Percentiles rank a stretch among this genome's conserved stretches.
phyloP scores from a whole-genome alignment of 2,329 filamentous ascomycete species.

The Chaetomiaceae sp. region DNA sequence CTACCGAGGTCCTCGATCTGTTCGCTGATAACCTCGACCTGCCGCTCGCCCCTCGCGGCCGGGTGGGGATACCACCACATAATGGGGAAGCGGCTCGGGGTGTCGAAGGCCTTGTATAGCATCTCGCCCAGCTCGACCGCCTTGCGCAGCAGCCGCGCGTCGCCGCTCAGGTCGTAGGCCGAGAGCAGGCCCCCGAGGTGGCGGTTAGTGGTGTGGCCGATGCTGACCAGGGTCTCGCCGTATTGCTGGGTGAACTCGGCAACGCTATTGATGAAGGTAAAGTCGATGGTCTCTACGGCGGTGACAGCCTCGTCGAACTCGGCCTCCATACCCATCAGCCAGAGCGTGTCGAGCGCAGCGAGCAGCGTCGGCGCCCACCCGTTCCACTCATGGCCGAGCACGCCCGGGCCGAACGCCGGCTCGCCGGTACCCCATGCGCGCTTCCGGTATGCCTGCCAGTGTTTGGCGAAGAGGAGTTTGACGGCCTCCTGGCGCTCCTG shows the following conservation, averaged over 20 bases:
- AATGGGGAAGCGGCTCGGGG: too few relatives aligned
- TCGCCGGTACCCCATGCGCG: too few relatives aligned
- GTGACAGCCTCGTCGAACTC: constrained; percentile 51
- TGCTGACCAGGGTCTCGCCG: constrained; percentile 36
- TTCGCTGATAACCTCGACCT: too few relatives aligned
- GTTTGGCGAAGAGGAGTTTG: too few relatives aligned
- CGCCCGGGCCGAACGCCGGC: constrained; percentile 13
- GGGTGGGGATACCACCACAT: too few relatives aligned
- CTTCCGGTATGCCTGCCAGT: too few relatives aligned
- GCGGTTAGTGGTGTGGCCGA: constrained; percentile 32
- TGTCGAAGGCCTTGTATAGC: too few relatives aligned
- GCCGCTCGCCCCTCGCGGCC: too few relatives aligned
- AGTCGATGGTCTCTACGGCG: constrained; percentile 45
- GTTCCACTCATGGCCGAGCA: constrained; percentile 15
- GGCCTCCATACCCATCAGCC: constrained; percentile 51
- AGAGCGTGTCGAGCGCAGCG: constrained; percentile 44
- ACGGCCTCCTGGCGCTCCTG: too few relatives aligned
- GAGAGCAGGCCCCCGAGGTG: constrained; percentile 30
- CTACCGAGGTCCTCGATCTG: too few relatives aligned
- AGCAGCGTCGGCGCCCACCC: constrained; percentile 23
- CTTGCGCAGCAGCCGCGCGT: constrained; percentile 32
- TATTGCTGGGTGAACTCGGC: too few relatives aligned
- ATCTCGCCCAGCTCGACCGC: too few relatives aligned
- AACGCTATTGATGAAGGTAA: constrained; percentile 42
- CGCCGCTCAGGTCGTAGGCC: constrained; percentile 28